These are phyloP conservation scores for Pneumocystis oryctolagi DNA, from an alignment of 1,139 yeast species.

Conservation along the genomic window DNA sequence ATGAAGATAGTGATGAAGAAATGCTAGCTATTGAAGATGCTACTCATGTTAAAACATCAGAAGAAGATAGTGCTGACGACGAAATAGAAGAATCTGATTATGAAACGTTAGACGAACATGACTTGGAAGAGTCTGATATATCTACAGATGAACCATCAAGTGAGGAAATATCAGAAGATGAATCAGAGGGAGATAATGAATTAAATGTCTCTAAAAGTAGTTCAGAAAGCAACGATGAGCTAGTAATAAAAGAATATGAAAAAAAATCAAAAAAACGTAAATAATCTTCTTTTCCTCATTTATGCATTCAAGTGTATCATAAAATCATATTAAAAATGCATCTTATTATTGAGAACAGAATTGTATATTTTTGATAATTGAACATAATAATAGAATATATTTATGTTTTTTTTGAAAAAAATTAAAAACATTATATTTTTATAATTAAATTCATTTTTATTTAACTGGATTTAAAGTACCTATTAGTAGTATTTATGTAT, in stretches of 20 bases:
- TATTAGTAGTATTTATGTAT: no score
- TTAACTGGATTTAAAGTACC: no score
- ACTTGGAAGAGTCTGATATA: neutral
- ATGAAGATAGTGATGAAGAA: constrained; percentile 13
- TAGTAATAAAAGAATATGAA: neutral
- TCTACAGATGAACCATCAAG: neutral
- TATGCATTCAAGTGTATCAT: neutral
- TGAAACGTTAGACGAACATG: neutral
- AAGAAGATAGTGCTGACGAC: neutral
- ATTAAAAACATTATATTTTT: neutral
- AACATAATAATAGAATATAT: neutral
- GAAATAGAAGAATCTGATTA: neutral
- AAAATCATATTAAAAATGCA: neutral
- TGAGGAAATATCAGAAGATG: constrained; percentile 2
- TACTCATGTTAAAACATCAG: neutral
- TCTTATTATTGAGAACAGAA: neutral
- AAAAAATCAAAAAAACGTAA: neutral
- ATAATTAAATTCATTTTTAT: no score
- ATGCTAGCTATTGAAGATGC: neutral
- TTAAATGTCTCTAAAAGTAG: constrained; percentile 20
- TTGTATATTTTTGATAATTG: neutral
- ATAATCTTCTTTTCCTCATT: neutral
- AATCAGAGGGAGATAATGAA: constrained; percentile 22
- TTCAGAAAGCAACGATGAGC: neutral
- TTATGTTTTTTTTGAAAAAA: neutral